phyloP scores from a whole-genome alignment of 2,329 filamentous ascomycete species.

The Sordariomycetes sp. region DNA sequence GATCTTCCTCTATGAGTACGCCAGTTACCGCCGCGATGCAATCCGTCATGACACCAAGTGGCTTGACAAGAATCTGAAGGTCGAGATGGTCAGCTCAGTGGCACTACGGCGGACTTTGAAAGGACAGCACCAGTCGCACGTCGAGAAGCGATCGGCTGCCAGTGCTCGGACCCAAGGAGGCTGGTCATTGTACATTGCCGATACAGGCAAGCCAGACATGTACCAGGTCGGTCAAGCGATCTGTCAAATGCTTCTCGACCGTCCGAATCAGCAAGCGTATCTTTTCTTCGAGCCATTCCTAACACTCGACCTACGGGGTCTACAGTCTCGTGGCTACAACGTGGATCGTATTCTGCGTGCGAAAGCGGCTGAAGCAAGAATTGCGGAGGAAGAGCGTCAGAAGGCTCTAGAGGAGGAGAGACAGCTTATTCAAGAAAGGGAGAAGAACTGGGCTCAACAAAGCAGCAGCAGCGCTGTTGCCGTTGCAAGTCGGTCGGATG shows the following conservation, averaged over 20 bases:
- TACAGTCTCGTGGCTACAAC: constrained; percentile 87
- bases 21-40: constrained; percentile 61
- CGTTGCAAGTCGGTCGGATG: constrained; percentile 20
- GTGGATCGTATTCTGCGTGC: constrained; percentile 87
- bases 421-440: constrained; percentile 50
- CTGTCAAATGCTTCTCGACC: constrained; percentile 68
- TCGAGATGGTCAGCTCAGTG: constrained; percentile 71
- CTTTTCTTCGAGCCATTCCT: constrained; percentile 88
- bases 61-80: constrained; percentile 76
- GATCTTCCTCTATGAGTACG: constrained; percentile 74
- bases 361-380: constrained; percentile 77
- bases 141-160: constrained; percentile 67
- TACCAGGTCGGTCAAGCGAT: constrained; percentile 90
- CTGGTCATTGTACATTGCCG: constrained; percentile 68
- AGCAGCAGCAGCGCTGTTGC: constrained; percentile 13
- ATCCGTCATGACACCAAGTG: constrained; percentile 83
- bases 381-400: constrained; percentile 75
- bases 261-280: constrained; percentile 81
- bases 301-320: constrained; percentile 70
- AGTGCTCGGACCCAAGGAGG: constrained; percentile 43
- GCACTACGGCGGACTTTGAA: constrained; percentile 68
- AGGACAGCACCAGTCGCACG: constrained; percentile 59
- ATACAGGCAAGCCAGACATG: constrained; percentile 61
- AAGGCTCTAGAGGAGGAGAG: constrained; percentile 67
- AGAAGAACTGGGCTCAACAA: constrained; percentile 32